Percentiles rank a stretch among this genome's conserved stretches.
phyloP scores from a whole-genome alignment of 495 filamentous ascomycete species.

The Podospora didyma region DNA sequence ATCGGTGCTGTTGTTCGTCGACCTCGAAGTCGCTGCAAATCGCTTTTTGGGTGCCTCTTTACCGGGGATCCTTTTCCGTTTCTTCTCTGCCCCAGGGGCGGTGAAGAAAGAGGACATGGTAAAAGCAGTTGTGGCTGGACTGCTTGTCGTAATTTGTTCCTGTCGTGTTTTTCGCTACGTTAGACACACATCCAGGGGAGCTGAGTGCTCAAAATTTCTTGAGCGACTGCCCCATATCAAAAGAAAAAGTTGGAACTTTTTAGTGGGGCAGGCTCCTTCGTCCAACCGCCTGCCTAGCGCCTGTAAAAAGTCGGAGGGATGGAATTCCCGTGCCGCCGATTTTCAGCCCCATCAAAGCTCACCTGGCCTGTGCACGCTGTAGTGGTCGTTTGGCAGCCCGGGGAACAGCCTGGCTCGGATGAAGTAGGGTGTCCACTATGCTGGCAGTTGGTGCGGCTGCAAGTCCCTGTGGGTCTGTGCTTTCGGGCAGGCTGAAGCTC shows the following conservation, averaged over 20 bases:
- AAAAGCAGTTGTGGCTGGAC: constrained; percentile 14
- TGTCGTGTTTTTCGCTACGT: neutral
- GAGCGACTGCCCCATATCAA: constrained; percentile 4
- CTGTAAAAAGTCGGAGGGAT: constrained; percentile 5
- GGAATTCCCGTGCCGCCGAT: constrained; percentile 2
- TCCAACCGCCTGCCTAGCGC: neutral
- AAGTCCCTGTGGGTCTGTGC: constrained; percentile 14
- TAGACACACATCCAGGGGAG: neutral
- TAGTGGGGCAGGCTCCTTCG: constrained; percentile 22
- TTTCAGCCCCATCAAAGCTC: neutral
- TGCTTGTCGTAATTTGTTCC: constrained; percentile 8
- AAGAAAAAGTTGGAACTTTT: constrained; percentile 18
- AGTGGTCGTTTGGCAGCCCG: neutral
- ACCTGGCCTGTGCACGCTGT: too few relatives aligned
- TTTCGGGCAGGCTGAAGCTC: constrained; percentile 21
- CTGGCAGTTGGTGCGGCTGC: too few relatives aligned
- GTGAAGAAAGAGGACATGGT: constrained; percentile 87
- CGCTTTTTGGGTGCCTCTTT: constrained; percentile 43
- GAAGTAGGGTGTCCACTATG: too few relatives aligned
- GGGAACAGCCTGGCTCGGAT: neutral
- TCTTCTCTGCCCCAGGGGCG: constrained; percentile 68
- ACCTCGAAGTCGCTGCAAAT: constrained; percentile 30
- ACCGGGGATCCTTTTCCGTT: constrained; percentile 61
- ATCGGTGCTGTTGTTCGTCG: neutral
- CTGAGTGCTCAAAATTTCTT: constrained; percentile 21